Conservation (phyloP, 768 basidiomycete genomes). For the Sporobolomyces phaffii region DNA sequence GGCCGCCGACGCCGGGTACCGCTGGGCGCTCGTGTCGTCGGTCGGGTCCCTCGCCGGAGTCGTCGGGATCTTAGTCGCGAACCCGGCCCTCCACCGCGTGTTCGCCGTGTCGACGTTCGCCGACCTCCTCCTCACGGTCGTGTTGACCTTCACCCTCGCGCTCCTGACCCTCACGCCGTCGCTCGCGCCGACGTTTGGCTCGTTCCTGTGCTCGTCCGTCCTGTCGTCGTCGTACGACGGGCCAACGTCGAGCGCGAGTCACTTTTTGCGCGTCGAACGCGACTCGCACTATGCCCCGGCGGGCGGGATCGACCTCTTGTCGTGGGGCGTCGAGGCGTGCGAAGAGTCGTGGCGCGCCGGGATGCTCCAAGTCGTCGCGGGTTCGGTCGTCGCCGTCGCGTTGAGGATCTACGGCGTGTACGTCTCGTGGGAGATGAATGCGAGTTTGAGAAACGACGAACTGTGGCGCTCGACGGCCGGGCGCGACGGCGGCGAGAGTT, state of each 20-base stretch:
- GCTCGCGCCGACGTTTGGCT: conserved; percentile 18
- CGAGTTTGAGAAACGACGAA: conserved; percentile 11
- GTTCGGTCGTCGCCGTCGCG: background rate
- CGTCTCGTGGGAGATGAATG: conserved; percentile 15
- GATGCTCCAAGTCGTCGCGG: conserved; percentile 11
- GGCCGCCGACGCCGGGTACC: conserved; percentile 2
- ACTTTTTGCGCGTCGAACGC: background rate
- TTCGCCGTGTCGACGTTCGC: conserved; percentile 29
- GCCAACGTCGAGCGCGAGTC: background rate
- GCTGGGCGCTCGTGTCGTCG: conserved; percentile 8
- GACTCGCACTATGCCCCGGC: background rate
- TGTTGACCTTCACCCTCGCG: conserved; percentile 17
- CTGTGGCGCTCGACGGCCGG: background rate
- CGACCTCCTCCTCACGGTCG: conserved; percentile 21
- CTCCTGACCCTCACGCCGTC: conserved; percentile 27
- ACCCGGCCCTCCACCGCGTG: conserved; percentile 1
- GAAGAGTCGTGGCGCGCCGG: conserved; percentile 25
- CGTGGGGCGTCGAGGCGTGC: conserved; percentile 35
- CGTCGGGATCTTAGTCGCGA: conserved; percentile 20
- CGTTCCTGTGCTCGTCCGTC: conserved; percentile 30
- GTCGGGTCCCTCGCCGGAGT: background rate
- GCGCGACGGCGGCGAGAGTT: background rate
- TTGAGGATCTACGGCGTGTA: conserved; percentile 10
- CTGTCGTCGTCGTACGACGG: conserved; percentile 1
- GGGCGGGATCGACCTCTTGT: conserved; percentile 9